These are phyloP conservation scores for Wickerhamomyces alni DNA, from an alignment of 805 yeast genomes.

Conservation along the genomic window DNA sequence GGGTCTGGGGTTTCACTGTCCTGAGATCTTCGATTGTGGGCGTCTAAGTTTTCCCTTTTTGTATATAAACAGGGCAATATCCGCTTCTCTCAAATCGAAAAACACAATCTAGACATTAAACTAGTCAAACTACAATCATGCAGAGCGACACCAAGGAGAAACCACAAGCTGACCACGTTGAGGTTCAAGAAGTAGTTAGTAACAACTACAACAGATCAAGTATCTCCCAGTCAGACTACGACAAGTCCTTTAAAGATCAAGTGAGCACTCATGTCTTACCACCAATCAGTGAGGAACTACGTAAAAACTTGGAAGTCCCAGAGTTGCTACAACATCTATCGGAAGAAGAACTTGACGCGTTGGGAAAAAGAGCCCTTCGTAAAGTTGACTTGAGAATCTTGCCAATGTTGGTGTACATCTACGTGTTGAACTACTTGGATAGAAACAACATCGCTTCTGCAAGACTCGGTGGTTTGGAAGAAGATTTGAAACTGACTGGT, in stretches of 20 bases:
- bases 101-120: too few relatives aligned
- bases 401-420: constrained; percentile 44
- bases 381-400: constrained; percentile 44
- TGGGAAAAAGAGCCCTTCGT: constrained; percentile 38
- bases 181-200: neutral
- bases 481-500: constrained; percentile 37
- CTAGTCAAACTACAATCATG: too few relatives aligned
- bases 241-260: neutral
- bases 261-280: neutral
- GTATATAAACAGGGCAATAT: too few relatives aligned
- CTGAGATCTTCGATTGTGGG: too few relatives aligned
- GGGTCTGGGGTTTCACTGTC: too few relatives aligned
- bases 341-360: constrained; percentile 36
- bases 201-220: neutral
- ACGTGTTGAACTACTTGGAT: constrained; percentile 46
- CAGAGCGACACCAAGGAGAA: neutral
- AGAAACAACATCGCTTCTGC: constrained; percentile 46
- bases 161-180: neutral
- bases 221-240: neutral
- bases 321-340: constrained; percentile 17
- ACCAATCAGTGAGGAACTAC: constrained; percentile 9
- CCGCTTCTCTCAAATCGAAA: too few relatives aligned
- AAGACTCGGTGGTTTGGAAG: constrained; percentile 42
- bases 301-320: constrained; percentile 14
- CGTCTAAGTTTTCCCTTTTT: too few relatives aligned